Percentiles rank a stretch among this genome's conserved stretches.
phyloP scores from a whole-genome alignment of 2,329 filamentous ascomycete genomes.

The Trichoderma atroviride region DNA sequence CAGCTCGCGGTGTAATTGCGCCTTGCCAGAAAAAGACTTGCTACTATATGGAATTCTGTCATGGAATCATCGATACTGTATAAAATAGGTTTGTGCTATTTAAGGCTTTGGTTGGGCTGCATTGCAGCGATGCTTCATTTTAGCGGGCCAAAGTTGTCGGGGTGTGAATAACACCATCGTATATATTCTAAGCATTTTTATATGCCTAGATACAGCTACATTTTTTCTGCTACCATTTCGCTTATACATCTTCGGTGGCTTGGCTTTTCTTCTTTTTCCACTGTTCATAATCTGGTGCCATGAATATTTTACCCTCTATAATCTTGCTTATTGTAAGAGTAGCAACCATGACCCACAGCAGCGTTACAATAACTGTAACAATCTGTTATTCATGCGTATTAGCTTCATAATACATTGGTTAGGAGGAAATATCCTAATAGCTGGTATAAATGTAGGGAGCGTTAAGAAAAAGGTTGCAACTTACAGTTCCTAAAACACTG shows the following conservation, averaged over 20 bases:
- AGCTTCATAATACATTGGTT: not conserved
- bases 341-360: slow-evolving; percentile 8
- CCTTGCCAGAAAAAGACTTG: not conserved
- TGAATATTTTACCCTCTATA: slow-evolving; percentile 4
- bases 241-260: not conserved
- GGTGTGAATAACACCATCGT: too few relatives aligned
- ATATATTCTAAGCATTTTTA: too few relatives aligned
- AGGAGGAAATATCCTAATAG: not conserved
- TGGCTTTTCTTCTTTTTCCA: not conserved
- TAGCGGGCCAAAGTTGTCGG: too few relatives aligned
- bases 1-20: not conserved
- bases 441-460: not conserved
- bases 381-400: not conserved
- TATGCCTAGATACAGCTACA: too few relatives aligned
- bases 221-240: not conserved
- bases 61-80: not conserved
- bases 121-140: too few relatives aligned
- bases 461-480: not conserved
- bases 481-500: slow-evolving; percentile 10
- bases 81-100: not conserved
- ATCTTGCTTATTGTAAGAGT: not conserved
- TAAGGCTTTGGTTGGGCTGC: not conserved
- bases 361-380: not conserved
- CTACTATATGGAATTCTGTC: not conserved
- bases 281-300: slow-evolving; percentile 13